Evolutionary conservation across 805 yeast genomes (phyloP), one percentile per base, ranked within the genome.

Genomic region (Yarrowia divulgata): DNA sequence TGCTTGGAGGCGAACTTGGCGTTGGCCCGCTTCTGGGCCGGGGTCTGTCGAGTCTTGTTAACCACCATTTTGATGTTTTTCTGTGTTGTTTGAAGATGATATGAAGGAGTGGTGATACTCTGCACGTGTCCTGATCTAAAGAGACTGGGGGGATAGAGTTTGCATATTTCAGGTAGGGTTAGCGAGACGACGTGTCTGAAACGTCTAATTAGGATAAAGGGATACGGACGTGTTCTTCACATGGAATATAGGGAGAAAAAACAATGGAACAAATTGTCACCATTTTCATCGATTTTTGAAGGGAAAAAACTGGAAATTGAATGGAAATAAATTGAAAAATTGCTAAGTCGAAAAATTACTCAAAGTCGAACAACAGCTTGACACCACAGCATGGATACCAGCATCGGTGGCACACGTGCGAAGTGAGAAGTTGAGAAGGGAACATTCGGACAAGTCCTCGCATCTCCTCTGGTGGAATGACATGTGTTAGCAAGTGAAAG

Each of bases 1-100:
- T 88, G 87, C 74, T 83, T 84, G 79, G 88, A 90, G 74, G 90
- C 91, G 78, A 88, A 94, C 77, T 88, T 90, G 75, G 85, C 85
- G 79, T 93, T 93, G n/a, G 97, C 97, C 68, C 85, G 82, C 80
- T 93, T 89, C 81, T 93, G 97, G 75, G 85, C 88, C 70, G 95
- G 93, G 32, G 97, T 90, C 83, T 93, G 97, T 40, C 74, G 73
- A 70, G 70, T 70, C 40, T 49, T 57, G 67, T 60, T 45, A 5
- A 48, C 40, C 3, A 63, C 68, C 68, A 63, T 63, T 40, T n/a
- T n/a, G n/a, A n/a, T n/a, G n/a, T n/a, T n/a, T n/a, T n/a, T n/a
- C n/a, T n/a, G 19, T 46, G 39, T 5, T 43, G 42, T n/a, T 45
- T 10, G 23, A 13, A 18, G 1, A 7, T 8, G 12, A 14, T 14